Conservation (phyloP, 2,329 filamentous ascomycete genomes). For the Penicillium sp. region DNA sequence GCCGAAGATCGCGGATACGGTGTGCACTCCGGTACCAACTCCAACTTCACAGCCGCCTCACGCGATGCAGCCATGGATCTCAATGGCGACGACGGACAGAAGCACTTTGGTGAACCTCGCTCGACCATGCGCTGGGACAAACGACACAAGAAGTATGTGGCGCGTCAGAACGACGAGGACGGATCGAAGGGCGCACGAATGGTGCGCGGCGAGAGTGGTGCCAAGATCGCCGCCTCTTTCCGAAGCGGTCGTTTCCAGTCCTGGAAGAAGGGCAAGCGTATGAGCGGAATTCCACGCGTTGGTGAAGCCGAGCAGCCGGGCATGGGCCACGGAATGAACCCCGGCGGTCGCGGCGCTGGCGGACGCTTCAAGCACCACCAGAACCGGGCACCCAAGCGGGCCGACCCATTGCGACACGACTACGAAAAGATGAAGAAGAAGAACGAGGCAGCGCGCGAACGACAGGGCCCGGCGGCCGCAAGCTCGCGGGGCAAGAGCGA, state of each 20-base stretch:
- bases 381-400: slow-evolving; percentile 85
- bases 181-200: slow-evolving; percentile 74
- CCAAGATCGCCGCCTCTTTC: slow-evolving; percentile 94
- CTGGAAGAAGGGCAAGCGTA: slow-evolving; percentile 84
- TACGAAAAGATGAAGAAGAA: slow-evolving; percentile 89
- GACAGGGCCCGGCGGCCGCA: slow-evolving; percentile 29
- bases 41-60: slow-evolving; percentile 85
- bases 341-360: slow-evolving; percentile 34
- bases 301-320: slow-evolving; percentile 70
- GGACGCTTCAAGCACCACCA: slow-evolving; percentile 79
- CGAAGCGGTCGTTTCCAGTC: slow-evolving; percentile 88
- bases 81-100: slow-evolving; percentile 76
- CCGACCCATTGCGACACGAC: slow-evolving; percentile 88
- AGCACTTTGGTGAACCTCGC: slow-evolving; percentile 73
- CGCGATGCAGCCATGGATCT: slow-evolving; percentile 88
- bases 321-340: slow-evolving; percentile 29
- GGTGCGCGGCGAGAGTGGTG: slow-evolving; percentile 83
- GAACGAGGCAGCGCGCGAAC: slow-evolving; percentile 81
- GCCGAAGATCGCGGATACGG: slow-evolving; percentile 92
- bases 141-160: slow-evolving; percentile 92
- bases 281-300: slow-evolving; percentile 73
- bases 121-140: slow-evolving; percentile 92
- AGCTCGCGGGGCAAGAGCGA: slow-evolving; percentile 67
- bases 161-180: slow-evolving; percentile 89
- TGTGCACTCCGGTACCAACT: slow-evolving; percentile 74